Evolutionary conservation across 2,329 filamentous ascomycete species (phyloP).

Genomic region (Penicillium hesseltinei): DNA sequence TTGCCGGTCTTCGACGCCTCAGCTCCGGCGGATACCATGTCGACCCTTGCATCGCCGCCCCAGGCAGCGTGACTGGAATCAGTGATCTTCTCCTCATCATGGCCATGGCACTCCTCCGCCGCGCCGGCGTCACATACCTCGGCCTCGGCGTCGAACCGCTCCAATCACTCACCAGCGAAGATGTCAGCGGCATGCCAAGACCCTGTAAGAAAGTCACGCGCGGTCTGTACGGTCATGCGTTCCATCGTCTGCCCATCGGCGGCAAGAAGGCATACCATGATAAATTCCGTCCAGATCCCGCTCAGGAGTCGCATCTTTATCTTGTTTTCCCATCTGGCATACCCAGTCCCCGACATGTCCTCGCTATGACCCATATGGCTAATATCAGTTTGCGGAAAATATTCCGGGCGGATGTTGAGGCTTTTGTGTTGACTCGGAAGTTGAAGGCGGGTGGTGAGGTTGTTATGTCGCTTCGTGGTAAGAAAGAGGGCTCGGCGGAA

Average conservation of each 20-base stretch:
- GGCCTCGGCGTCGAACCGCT: slow-evolving; percentile 43
- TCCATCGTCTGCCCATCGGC: slow-evolving; percentile 33
- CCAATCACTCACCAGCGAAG: slow-evolving; percentile 23
- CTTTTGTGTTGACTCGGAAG: background rate
- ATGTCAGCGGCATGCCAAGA: slow-evolving; percentile 34
- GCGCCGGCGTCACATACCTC: slow-evolving; percentile 35
- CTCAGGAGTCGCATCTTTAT: slow-evolving; percentile 33
- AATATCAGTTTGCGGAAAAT: slow-evolving; percentile 38
- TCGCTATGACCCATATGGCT: slow-evolving; percentile 40
- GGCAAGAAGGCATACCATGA: slow-evolving; percentile 45
- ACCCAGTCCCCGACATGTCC: slow-evolving; percentile 31
- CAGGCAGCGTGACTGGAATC: slow-evolving; percentile 37
- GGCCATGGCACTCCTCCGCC: slow-evolving; percentile 39
- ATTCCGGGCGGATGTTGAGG: slow-evolving; percentile 12
- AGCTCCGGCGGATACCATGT: slow-evolving; percentile 43
- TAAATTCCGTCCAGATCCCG: slow-evolving; percentile 38
- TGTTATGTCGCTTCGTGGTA: background rate
- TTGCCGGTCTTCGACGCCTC: slow-evolving; percentile 41
- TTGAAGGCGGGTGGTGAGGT: background rate
- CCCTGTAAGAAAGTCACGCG: slow-evolving; percentile 30
- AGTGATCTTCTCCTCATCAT: slow-evolving; percentile 41
- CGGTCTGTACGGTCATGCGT: slow-evolving; percentile 32
- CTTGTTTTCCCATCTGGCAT: slow-evolving; percentile 38
- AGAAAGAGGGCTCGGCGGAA: background rate
- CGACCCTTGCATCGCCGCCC: slow-evolving; percentile 41